Base-by-base conservation (phyloP, 441 rosid species). In the Pelargonium cotyledonis region DNA sequence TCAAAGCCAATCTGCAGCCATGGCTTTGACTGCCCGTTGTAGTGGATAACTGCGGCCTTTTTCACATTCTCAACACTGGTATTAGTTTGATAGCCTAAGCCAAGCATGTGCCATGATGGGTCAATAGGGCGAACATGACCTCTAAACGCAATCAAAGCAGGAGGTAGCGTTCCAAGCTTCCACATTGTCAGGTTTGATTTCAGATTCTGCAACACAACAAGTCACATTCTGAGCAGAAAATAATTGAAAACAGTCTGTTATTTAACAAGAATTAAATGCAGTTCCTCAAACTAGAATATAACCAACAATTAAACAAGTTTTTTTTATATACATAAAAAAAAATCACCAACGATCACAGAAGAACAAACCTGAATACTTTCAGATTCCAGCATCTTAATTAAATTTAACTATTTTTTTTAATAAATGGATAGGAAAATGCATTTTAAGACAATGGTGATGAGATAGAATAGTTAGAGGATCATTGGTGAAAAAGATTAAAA, bases 141-240 rank as follows among this genome's bases (percentile, higher is more conserved):
- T 82, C 83, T 89, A 78, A 92, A 95, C 71, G 99, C 98, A 68
- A 95, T 92, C 81, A 95, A 78, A 60, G 98, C 96, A 14, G 99
- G 99, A 5, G 99, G 98, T 62, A 95, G 81, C 2, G 99, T 92
- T 70, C 99, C 99, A 21, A 95, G 94, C 80, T 89, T 95, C 99
- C 99, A 95, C 91, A 95, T 83, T 38, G 96, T 88, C 78, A 92
- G 77, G 81, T 92, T 84, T 29, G 98, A 95, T 73, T 82, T 89
- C 70, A 92, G 83, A 79, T 95, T 95, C 99, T 92, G 86, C 77
- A 72, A 53, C 69, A 69, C 11, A 76, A 69, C 11, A 76, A 68
- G 73, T 65, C 47, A 71, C 63, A 79, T 71, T 60, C 63, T 71
- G 68, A 70, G 31, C 51, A 68, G 68, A 72, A 63, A 46, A 46